Evolutionary conservation across 2,329 filamentous ascomycete genomes (phyloP), one percentile per base, ranked within the genome.

Genomic region (Ophiostoma angusticollis): DNA sequence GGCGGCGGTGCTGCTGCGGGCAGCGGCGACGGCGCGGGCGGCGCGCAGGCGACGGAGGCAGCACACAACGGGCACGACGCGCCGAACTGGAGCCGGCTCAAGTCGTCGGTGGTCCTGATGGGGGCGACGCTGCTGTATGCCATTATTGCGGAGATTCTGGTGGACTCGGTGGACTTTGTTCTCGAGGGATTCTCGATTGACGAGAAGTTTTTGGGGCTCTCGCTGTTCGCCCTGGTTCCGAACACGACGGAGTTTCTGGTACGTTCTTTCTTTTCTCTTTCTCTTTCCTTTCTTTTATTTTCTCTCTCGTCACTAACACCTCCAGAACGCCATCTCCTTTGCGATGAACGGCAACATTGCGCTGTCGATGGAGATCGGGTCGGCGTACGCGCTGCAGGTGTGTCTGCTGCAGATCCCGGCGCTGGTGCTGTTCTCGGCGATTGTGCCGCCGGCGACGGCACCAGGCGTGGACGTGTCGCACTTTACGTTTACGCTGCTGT

Each of bases 291-390:
- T 21, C 14, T 21, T 14, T 36, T 16, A 24, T 31, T 24, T 19
- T 31, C 37, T 33, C 45, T 43, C 48, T 13, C 19, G 9, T 32
- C 41, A 28, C 9, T 23, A 9, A 19, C n/a, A 2, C n/a, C 4
- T 0, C 21, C 28, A 86, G 78, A 98, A 98, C 60, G 91, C 89
- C 56, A 98, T 98, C 43, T 95, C 87, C 0, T 98, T 98, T 57
- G 91, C 91, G 39, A 98, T 98, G 89, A 96, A 98, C 54, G 91
- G 91, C 44, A 98, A 98, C 58, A 96, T 98, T 58, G 91, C 91
- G 0, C 66, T 98, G 14, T 95, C 86, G 27, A 98, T 98, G 91
- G 91, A 98, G 56, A 98, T 98, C 50, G 91, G 91, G 49, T 95
- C 87, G 1, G 89, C 89, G 2, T 98, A 98, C 55, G 91, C 91